Percentiles rank a stretch among this genome's conserved stretches.
phyloP scores from a whole-genome alignment of 192 early-diverging fungal species.

The Podila clonocystis region DNA sequence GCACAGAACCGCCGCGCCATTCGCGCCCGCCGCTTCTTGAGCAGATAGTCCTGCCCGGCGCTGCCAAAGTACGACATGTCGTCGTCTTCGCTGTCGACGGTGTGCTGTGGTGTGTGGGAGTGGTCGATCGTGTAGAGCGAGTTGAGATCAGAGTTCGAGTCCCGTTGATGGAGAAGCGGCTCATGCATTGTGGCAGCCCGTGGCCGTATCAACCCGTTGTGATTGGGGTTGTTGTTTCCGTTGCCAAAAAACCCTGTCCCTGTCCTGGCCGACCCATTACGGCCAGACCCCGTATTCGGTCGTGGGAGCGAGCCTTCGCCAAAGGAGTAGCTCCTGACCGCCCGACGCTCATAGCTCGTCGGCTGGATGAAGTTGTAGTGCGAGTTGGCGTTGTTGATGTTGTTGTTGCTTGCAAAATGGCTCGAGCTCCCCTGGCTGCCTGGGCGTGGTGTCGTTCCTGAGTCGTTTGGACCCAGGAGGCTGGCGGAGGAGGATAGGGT shows the following conservation, averaged over 20 bases:
- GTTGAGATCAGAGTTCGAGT: constrained; percentile 19
- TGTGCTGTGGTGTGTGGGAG: neutral
- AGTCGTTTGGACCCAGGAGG: constrained; percentile 36
- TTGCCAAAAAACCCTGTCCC: neutral
- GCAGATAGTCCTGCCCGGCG: constrained; percentile 36
- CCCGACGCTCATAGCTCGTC: neutral
- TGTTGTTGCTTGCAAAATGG: neutral
- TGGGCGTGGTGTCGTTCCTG: constrained; percentile 7
- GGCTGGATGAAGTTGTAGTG: neutral
- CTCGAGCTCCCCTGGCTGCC: constrained; percentile 6
- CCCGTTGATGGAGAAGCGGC: neutral
- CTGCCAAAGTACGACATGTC: constrained; percentile 41
- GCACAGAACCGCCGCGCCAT: constrained; percentile 23
- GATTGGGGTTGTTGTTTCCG: neutral
- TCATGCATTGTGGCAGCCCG: constrained; percentile 14
- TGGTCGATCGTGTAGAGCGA: constrained; percentile 47
- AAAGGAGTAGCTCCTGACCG: neutral
- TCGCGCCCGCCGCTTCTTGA: constrained; percentile 30
- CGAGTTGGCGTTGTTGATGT: constrained; percentile 3
- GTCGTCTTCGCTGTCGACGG: constrained; percentile 17
- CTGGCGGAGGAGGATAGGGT: constrained; percentile 28
- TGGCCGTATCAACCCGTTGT: neutral
- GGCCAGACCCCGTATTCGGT: neutral
- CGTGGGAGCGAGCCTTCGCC: neutral
- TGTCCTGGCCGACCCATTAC: neutral